phyloP scores from a whole-genome alignment of 2,329 filamentous ascomycete genomes.

The Metarhizium anisopliae region DNA sequence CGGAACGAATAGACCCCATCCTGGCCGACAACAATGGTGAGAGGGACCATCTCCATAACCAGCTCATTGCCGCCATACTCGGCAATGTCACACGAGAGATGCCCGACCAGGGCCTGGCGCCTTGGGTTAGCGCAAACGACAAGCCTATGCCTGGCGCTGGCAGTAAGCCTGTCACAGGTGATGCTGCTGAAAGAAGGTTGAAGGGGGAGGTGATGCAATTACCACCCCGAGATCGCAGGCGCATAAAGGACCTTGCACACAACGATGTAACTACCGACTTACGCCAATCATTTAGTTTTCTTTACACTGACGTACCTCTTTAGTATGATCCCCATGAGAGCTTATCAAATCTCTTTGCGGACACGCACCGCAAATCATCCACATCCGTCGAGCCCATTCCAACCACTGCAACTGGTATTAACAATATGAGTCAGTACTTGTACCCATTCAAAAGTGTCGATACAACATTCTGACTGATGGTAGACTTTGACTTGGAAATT shows the following conservation, averaged over 20 bases:
- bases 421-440: conserved; percentile 62
- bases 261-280: conserved; percentile 41
- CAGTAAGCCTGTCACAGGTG: conserved; percentile 54
- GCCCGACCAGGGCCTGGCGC: conserved; percentile 57
- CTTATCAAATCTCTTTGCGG: conserved; percentile 42
- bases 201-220: conserved; percentile 65
- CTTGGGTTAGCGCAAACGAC: conserved; percentile 64
- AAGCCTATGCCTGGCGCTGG: conserved; percentile 49
- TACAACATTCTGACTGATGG: conserved; percentile 11
- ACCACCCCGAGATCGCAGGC: conserved; percentile 54
- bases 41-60: conserved; percentile 57
- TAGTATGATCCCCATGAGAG: conserved; percentile 48
- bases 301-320: conserved; percentile 10
- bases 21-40: conserved; percentile 48
- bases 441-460: not conserved
- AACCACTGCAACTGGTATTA: conserved; percentile 60
- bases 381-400: conserved; percentile 53
- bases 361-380: conserved; percentile 36
- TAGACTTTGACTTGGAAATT: conserved; percentile 59
- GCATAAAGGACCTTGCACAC: conserved; percentile 54
- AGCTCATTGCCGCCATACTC: conserved; percentile 57
- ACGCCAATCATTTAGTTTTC: not conserved
- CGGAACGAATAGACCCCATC: conserved; percentile 50
- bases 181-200: conserved; percentile 55
- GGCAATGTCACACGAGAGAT: conserved; percentile 62